Percentiles rank a stretch among this genome's conserved stretches.
Conservation (phyloP, 768 basidiomycete genomes). For the Cystofilobasidium bisporidii region DNA sequence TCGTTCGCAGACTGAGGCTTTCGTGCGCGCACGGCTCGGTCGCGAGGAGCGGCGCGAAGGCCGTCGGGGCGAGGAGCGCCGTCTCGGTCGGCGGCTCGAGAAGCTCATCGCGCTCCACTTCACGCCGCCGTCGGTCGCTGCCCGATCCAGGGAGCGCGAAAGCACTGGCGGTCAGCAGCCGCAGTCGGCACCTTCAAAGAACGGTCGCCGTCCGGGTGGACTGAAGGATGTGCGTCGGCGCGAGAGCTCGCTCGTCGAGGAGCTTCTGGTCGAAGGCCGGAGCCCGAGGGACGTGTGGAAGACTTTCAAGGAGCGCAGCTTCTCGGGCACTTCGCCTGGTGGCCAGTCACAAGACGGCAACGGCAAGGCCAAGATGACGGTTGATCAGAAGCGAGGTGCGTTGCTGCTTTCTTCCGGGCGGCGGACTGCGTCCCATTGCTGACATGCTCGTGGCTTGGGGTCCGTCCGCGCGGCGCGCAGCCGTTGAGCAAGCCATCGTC, state of each 20-base stretch:
- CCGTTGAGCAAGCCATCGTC: slow-evolving; percentile 81
- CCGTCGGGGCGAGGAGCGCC: slow-evolving; percentile 65
- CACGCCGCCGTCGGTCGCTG: slow-evolving; percentile 35
- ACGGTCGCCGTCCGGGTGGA: neutral
- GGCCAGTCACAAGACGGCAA: neutral
- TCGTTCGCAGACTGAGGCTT: slow-evolving; percentile 71
- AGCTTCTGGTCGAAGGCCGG: slow-evolving; percentile 32
- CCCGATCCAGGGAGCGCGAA: slow-evolving; percentile 9
- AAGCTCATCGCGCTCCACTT: slow-evolving; percentile 53
- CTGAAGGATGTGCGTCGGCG: neutral
- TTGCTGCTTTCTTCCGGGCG: neutral
- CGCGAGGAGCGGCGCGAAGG: slow-evolving; percentile 43
- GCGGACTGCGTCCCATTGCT: no score
- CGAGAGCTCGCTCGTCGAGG: neutral
- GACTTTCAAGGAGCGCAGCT: slow-evolving; percentile 19
- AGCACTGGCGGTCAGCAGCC: no score
- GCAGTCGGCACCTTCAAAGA: neutral
- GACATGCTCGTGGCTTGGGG: neutral
- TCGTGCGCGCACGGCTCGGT: slow-evolving; percentile 44
- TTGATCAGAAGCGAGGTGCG: slow-evolving; percentile 60
- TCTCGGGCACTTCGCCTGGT: neutral
- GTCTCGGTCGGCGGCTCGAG: slow-evolving; percentile 75
- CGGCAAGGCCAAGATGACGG: slow-evolving; percentile 43
- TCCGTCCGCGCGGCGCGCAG: slow-evolving; percentile 38
- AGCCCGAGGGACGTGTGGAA: slow-evolving; percentile 25